A percentile compares a stretch with the other conserved stretches of the same genome.
Evolutionary conservation across 2,329 filamentous ascomycete species (phyloP).

Genomic region (Beauveria pseudobassiana): DNA sequence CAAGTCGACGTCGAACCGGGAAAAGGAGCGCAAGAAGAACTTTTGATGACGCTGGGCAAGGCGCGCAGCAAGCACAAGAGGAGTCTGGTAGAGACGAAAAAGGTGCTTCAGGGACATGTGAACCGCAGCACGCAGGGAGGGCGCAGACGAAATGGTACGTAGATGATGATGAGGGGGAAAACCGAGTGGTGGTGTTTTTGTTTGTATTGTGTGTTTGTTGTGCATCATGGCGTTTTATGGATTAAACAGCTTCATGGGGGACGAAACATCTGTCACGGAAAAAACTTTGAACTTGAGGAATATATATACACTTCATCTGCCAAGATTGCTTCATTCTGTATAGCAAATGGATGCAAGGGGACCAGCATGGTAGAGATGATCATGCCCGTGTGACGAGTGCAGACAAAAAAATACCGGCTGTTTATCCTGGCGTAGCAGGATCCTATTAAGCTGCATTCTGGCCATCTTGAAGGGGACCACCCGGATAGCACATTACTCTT

Average conservation of each 20-base stretch:
- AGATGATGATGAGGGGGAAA: background rate
- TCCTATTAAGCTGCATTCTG: too few relatives aligned
- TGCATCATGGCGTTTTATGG: slow-evolving; percentile 3
- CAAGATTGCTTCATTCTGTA: background rate
- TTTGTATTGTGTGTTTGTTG: background rate
- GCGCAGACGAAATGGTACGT: slow-evolving; percentile 60
- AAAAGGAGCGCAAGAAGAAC: slow-evolving; percentile 97
- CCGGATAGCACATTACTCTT: too few relatives aligned
- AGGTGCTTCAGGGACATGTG: slow-evolving; percentile 72
- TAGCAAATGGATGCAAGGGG: background rate
- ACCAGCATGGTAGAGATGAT: background rate
- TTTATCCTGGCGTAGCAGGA: too few relatives aligned
- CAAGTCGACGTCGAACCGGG: slow-evolving; percentile 94
- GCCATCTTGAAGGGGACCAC: too few relatives aligned
- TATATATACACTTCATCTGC: background rate
- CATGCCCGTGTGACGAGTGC: background rate
- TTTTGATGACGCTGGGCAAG: slow-evolving; percentile 98
- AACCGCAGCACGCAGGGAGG: slow-evolving; percentile 80
- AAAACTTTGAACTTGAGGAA: background rate
- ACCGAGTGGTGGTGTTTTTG: too few relatives aligned
- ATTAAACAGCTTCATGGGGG: background rate
- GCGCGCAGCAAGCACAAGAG: slow-evolving; percentile 93
- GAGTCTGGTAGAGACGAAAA: slow-evolving; percentile 78
- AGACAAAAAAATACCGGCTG: background rate
- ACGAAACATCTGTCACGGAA: too few relatives aligned